These are phyloP conservation scores for Boletus sensibilis DNA, from an alignment of 768 basidiomycete species.

Conservation along the genomic window DNA sequence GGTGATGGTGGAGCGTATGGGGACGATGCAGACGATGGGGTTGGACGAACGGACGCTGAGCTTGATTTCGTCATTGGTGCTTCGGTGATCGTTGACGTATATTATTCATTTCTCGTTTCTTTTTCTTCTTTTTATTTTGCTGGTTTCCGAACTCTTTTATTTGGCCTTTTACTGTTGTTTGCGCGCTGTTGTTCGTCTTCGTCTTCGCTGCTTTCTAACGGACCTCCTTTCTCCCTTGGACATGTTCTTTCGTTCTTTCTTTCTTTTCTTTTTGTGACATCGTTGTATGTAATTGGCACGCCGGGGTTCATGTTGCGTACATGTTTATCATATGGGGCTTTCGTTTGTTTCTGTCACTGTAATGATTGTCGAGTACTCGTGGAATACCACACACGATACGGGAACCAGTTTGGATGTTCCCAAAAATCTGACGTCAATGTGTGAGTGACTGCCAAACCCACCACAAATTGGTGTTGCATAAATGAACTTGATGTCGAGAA, in stretches of 20 bases:
- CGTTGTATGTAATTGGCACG: background rate
- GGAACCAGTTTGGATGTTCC: background rate
- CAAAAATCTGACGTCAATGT: no score
- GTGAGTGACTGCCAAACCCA: no score
- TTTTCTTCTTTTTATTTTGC: background rate
- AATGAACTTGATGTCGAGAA: no score
- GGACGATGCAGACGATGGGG: slow-evolving; percentile 36
- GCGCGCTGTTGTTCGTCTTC: background rate
- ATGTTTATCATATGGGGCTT: background rate
- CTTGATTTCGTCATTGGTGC: slow-evolving; percentile 38
- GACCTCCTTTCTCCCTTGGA: background rate
- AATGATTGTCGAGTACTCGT: background rate
- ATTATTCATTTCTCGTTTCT: background rate
- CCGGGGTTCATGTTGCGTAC: background rate
- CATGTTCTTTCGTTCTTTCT: background rate
- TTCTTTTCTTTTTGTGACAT: background rate
- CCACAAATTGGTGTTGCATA: no score
- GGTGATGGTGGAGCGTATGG: slow-evolving; percentile 21
- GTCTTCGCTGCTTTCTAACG: background rate
- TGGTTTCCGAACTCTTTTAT: background rate
- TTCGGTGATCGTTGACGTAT: slow-evolving; percentile 16
- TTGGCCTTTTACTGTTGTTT: background rate
- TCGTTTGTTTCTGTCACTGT: background rate
- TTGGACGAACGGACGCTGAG: slow-evolving; percentile 51
- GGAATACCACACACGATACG: background rate